Evolutionary conservation across 306 rosid species (phyloP).

Genomic region (Trifolium subterraneum): DNA sequence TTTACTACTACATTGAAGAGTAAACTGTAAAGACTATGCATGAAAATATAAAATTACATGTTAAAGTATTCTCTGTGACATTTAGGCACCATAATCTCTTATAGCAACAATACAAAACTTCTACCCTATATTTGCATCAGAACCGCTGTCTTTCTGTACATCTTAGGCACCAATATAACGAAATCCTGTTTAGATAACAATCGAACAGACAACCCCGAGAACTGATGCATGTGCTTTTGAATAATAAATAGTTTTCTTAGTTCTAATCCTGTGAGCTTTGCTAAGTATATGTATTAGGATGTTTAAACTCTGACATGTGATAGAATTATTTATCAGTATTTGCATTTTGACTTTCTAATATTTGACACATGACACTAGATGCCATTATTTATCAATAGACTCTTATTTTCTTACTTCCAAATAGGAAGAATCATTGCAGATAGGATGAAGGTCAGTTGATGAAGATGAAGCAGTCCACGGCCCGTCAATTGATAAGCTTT

Average conservation of each 20-base stretch:
- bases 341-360: background rate
- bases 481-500: background rate
- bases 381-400: background rate
- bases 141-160: background rate
- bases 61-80: background rate
- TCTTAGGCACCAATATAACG: background rate
- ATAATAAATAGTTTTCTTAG: no score
- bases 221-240: background rate
- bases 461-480: constrained; percentile 35
- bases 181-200: background rate
- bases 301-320: background rate
- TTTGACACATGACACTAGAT: background rate
- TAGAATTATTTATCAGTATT: background rate
- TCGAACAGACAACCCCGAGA: background rate
- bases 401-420: constrained; percentile 30
- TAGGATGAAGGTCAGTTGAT: constrained; percentile 33
- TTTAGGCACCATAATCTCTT: no score
- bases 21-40: no score
- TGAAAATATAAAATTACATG: no score
- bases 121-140: no score
- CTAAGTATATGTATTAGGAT: background rate
- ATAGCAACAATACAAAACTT: background rate
- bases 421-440: constrained; percentile 33
- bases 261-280: background rate
- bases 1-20: background rate